These are phyloP conservation scores for Raffaelea albimanens DNA, from an alignment of 2,329 filamentous ascomycete genomes.

Conservation along the genomic window DNA sequence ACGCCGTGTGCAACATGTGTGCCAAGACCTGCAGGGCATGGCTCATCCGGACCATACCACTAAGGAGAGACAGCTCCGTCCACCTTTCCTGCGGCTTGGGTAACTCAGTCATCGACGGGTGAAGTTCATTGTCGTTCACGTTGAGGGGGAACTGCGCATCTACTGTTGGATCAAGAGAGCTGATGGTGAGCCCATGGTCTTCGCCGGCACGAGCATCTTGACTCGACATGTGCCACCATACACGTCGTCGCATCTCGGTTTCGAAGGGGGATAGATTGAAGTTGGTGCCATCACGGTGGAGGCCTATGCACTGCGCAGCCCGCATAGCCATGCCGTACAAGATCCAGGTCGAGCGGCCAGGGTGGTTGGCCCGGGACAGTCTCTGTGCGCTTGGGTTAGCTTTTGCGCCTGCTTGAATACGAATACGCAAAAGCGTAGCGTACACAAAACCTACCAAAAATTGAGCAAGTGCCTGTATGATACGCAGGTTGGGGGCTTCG, in stretches of 20 bases:
- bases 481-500: slow-evolving; percentile 12
- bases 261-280: slow-evolving; percentile 32
- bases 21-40: slow-evolving; percentile 35
- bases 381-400: background rate
- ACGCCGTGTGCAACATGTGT: slow-evolving; percentile 15
- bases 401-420: too few species aligned
- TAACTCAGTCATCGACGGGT: slow-evolving; percentile 32
- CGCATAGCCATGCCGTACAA: slow-evolving; percentile 13
- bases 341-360: slow-evolving; percentile 13
- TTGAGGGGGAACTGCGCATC: slow-evolving; percentile 43
- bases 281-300: slow-evolving; percentile 15
- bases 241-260: slow-evolving; percentile 13
- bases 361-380: slow-evolving; percentile 9
- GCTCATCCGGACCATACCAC: slow-evolving; percentile 39
- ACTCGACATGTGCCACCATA: slow-evolving; percentile 12
- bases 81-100: slow-evolving; percentile 33
- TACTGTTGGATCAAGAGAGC: slow-evolving; percentile 24
- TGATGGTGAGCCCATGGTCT: slow-evolving; percentile 33
- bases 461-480: slow-evolving; percentile 11
- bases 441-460: slow-evolving; percentile 11
- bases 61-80: slow-evolving; percentile 43
- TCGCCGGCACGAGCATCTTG: slow-evolving; percentile 29
- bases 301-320: slow-evolving; percentile 15
- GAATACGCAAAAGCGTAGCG: too few species aligned
- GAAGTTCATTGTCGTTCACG: slow-evolving; percentile 38